Base-by-base conservation (phyloP, 2,329 filamentous ascomycete genomes). In the Penicillium sp. region DNA sequence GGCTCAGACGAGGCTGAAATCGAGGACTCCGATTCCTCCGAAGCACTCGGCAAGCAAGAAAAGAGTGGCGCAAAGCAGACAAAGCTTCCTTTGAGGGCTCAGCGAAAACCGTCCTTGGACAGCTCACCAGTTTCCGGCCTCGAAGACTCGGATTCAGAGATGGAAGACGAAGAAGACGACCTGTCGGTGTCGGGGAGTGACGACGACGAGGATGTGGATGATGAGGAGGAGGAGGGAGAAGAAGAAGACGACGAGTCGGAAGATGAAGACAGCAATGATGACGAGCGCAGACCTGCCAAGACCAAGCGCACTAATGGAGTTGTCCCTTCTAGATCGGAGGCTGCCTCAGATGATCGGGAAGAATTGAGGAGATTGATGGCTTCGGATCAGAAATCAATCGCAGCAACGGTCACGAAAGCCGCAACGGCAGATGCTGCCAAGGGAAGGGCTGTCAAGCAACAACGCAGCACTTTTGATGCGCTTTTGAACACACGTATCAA, bases 401-500 rank as follows among this genome's bases (percentile, higher is more conserved):
- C 87, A 7, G 82, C 85, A 19, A 86, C 85, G 9, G 78, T 89
- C 41, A 83, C 84, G 1, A 81, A 88, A 68, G 87, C 89, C 1
- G 86, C 86, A 52, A 87, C 88, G 68, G 86, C 86, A 52, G 95
- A 98, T 70, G 86, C 89, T 5, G 85, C 88, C 43, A 98, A 98
- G 75, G 95, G 95, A 13, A 78, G 84, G 53, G 93, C 93, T 0
- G 90, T 99, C 37, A 93, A 92, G 67, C 81, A 87, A 56, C 95
- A 99, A 76, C 86, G 92, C 51, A 88, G 88, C 60, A 86, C 88
- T 0, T 99, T 96, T 69, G 93, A 98, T 65, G 86, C 90, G 0
- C 84, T 98, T 1, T 83, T 99, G 31, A 96, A 96, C 75, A 84
- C 92, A 14, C 87, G 95, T 21, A 97, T 99, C 69, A 90, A 93